Percentiles rank a stretch among this genome's conserved stretches.
phyloP scores from a whole-genome alignment of 1,284 basidiomycete species.

The Moesziomyces globuligerus region DNA sequence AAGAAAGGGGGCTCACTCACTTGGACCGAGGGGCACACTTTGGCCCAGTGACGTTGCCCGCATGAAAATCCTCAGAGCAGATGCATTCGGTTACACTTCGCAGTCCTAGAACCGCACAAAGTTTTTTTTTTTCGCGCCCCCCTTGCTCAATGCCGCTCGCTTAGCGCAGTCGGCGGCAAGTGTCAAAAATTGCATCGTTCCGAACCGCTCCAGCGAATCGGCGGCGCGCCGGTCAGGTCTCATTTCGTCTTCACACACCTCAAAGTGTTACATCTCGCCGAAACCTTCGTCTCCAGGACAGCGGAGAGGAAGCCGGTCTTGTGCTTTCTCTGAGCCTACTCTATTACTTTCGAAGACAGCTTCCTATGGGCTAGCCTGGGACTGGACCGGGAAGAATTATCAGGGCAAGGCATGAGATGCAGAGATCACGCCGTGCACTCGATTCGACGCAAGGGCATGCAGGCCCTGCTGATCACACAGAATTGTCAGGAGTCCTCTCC shows the following conservation, averaged over 20 bases:
- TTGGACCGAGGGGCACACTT: not conserved
- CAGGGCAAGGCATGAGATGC: too few relatives aligned
- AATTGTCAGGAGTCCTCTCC: too few relatives aligned
- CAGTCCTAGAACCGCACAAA: slow-evolving; percentile 5
- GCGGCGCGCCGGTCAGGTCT: slow-evolving; percentile 10
- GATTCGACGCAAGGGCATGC: slow-evolving; percentile 2
- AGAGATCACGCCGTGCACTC: not conserved
- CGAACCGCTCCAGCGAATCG: slow-evolving; percentile 11
- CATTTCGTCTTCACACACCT: too few relatives aligned
- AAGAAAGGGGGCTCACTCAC: slow-evolving; percentile 8
- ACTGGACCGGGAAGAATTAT: too few relatives aligned
- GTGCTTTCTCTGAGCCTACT: too few relatives aligned
- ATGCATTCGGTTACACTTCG: too few relatives aligned
- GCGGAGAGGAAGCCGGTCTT: too few relatives aligned
- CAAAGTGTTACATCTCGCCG: too few relatives aligned
- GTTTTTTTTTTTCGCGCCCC: slow-evolving; percentile 3
- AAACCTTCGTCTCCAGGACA: too few relatives aligned
- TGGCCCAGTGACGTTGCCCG: slow-evolving; percentile 14
- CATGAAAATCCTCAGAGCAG: not conserved
- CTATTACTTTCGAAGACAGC: too few relatives aligned
- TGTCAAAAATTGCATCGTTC: slow-evolving; percentile 2
- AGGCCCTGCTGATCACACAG: slow-evolving; percentile 6
- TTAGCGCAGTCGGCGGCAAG: slow-evolving; percentile 15
- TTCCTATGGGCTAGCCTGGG: too few relatives aligned
- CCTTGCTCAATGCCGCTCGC: slow-evolving; percentile 11